Evolutionary conservation across 2,329 filamentous ascomycete species (phyloP), one percentile per base, ranked within the genome.

Genomic region (Colletotrichum musae): DNA sequence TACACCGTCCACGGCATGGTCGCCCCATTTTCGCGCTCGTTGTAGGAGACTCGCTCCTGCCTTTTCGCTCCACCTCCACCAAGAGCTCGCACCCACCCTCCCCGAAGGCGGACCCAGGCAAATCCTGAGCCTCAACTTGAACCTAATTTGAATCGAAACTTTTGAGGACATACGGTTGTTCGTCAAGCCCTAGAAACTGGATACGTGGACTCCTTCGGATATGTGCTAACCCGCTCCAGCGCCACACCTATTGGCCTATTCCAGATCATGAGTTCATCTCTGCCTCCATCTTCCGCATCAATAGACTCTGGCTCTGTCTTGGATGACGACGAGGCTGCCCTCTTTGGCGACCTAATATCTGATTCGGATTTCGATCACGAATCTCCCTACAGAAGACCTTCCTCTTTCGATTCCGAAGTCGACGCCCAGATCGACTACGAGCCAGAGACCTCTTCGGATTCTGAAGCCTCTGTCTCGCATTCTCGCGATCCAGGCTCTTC

Each of bases 221-320:
- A 36, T 36, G 32, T 36, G 7, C 32, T 36, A 36, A 36, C 32
- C 7, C 9, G 16, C 13, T 51, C 32, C 52, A 70, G 67, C 45
- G 67, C 67, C 67, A 70, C 66, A 24, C 51, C 63, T 26, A 32
- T 45, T 61, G 67, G 67, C 62, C 13, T 24, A 57, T 51, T 43
- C 41, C 47, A 52, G 56, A 70, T 45, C 21, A 70, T 70, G 67
- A 70, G 67, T 58, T 60, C 64, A 56, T 70, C 67, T 70, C n/a
- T 51, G 54, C 43, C 63, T 52, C 45, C 51, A 52, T 56, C 56
- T 18, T 52, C 63, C 32, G 24, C 52, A 36, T 28, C 21, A 32
- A 66, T 54, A 32, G 28, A 63, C 16, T 39, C 59, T 45, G 59
- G 57, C 21, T 7, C 18, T 16, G 21, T 39, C 7, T 28, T 48